Conservation (phyloP, 2,329 filamentous ascomycete genomes). For the Microcera coccophila region DNA sequence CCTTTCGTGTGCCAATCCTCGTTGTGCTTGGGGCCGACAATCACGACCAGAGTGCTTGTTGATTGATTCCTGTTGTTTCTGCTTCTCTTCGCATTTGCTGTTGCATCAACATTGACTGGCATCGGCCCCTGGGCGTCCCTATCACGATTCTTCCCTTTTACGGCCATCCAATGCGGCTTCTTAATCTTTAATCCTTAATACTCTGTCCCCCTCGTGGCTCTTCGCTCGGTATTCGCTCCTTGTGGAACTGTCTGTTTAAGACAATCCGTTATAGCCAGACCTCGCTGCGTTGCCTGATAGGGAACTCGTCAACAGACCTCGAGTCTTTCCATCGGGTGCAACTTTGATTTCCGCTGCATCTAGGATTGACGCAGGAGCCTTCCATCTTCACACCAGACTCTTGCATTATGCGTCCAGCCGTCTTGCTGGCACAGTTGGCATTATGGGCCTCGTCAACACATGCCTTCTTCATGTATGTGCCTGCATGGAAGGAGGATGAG, state of each 20-base stretch:
- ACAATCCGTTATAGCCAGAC: slow-evolving; percentile 19
- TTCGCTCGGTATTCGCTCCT: slow-evolving; percentile 3
- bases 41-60: slow-evolving; percentile 13
- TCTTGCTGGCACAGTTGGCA: slow-evolving; percentile 43
- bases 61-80: slow-evolving; percentile 1
- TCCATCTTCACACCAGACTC: slow-evolving; percentile 6
- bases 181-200: slow-evolving; percentile 32
- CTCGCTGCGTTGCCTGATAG: slow-evolving; percentile 13
- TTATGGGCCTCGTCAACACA: slow-evolving; percentile 44
- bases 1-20: background rate
- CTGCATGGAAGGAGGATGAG: slow-evolving; percentile 33
- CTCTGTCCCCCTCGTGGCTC: slow-evolving; percentile 13
- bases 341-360: background rate
- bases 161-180: slow-evolving; percentile 21
- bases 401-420: slow-evolving; percentile 39
- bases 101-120: too few relatives aligned
- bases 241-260: slow-evolving; percentile 14
- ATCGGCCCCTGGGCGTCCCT: background rate
- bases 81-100: background rate
- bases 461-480: slow-evolving; percentile 48
- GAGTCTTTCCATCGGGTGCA: slow-evolving; percentile 4
- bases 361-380: slow-evolving; percentile 1
- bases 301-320: slow-evolving; percentile 4
- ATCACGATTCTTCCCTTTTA: slow-evolving; percentile 14
- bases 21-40: background rate